These are phyloP conservation scores for Cladobotryum protrusum DNA, from an alignment of 2,329 filamentous ascomycete genomes.

Conservation along the genomic window DNA sequence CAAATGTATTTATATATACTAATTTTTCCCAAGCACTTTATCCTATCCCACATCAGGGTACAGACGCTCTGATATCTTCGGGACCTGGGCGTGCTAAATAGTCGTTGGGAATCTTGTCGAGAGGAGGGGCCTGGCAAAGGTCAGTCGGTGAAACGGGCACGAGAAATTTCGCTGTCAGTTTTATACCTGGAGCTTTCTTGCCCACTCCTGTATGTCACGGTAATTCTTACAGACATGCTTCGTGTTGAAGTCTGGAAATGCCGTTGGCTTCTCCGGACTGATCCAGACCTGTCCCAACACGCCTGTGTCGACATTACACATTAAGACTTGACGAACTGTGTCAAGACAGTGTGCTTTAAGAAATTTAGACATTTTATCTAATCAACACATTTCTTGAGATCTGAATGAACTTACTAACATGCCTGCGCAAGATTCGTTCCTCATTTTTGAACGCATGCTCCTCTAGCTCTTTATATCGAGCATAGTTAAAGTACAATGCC, in stretches of 20 bases:
- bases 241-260: conserved; percentile 59
- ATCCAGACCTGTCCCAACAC: conserved; percentile 58
- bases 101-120: conserved; percentile 14
- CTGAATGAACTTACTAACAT: conserved; percentile 45
- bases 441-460: conserved; percentile 50
- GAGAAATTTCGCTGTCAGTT: background rate
- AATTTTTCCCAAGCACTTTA: too few species aligned
- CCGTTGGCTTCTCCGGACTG: conserved; percentile 34
- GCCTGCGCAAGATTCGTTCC: conserved; percentile 46
- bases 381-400: too few species aligned
- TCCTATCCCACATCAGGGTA: conserved; percentile 1
- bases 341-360: conserved; percentile 49
- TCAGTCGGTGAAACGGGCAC: background rate
- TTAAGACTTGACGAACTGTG: conserved; percentile 54
- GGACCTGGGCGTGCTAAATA: conserved; percentile 16
- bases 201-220: conserved; percentile 47
- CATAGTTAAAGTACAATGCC: conserved; percentile 52
- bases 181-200: conserved; percentile 43
- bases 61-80: conserved; percentile 10
- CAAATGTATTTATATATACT: too few species aligned
- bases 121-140: conserved; percentile 14
- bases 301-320: conserved; percentile 56
- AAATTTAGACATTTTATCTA: background rate
- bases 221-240: conserved; percentile 53
- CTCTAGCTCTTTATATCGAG: conserved; percentile 46